Conservation (phyloP, 495 filamentous ascomycete species). For the Bacidia gigantensis region DNA sequence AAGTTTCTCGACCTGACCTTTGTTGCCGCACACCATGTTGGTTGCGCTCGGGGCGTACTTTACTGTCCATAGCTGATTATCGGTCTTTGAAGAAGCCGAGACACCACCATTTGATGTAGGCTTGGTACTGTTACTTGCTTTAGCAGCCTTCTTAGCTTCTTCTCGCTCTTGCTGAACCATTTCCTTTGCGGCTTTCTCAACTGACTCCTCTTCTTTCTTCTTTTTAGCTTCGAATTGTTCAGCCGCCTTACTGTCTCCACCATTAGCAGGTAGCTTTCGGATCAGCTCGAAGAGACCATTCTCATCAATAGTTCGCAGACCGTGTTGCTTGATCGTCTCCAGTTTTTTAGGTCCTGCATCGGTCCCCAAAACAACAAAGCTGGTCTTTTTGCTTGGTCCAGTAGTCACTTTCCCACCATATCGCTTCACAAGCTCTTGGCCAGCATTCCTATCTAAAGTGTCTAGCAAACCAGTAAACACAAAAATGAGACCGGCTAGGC, state of each 20-base stretch:
- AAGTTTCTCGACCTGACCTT: constrained; percentile 74
- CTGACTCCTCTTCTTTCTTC: constrained; percentile 64
- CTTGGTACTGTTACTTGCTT: constrained; percentile 12
- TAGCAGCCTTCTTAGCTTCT: constrained; percentile 36
- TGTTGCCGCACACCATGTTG: constrained; percentile 92
- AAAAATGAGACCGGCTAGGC: constrained; percentile 81
- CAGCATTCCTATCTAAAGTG: constrained; percentile 70
- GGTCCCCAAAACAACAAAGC: constrained; percentile 76
- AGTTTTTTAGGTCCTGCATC: constrained; percentile 94
- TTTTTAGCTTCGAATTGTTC: constrained; percentile 69
- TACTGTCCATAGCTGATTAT: constrained; percentile 77
- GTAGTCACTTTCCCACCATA: constrained; percentile 82
- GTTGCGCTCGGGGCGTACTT: constrained; percentile 83
- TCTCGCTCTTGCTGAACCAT: constrained; percentile 55
- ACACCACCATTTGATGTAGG: constrained; percentile 16
- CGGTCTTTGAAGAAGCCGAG: constrained; percentile 26
- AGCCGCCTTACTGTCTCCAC: constrained; percentile 77
- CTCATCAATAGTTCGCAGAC: constrained; percentile 84
- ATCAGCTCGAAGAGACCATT: constrained; percentile 85
- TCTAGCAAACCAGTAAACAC: constrained; percentile 91
- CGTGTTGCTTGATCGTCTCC: constrained; percentile 61
- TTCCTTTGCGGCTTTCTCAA: constrained; percentile 60
- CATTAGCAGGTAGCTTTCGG: constrained; percentile 65
- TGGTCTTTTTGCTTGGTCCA: constrained; percentile 84
- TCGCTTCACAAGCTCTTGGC: constrained; percentile 72